Conservation (phyloP, 306 rosid genomes). For the Abrus precatorius region DNA sequence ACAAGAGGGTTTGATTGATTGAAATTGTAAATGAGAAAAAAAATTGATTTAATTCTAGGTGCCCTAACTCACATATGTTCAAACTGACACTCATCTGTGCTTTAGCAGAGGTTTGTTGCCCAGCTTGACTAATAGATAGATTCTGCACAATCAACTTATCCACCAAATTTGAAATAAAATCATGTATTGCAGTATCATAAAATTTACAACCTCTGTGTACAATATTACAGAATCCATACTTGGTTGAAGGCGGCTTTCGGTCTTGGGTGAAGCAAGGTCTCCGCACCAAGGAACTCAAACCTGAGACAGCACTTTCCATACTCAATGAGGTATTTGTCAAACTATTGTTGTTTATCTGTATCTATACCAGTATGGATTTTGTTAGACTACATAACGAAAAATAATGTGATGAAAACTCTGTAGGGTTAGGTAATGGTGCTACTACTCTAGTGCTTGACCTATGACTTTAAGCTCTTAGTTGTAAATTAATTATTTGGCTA, state of each 20-base stretch:
- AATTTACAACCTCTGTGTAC: slow-evolving; percentile 24
- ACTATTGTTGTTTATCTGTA: slow-evolving; percentile 13
- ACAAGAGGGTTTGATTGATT: slow-evolving; percentile 13
- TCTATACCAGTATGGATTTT: slow-evolving; percentile 20
- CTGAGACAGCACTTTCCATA: slow-evolving; percentile 80
- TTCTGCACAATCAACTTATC: slow-evolving; percentile 14
- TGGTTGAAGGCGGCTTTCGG: slow-evolving; percentile 91
- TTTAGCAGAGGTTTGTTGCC: slow-evolving; percentile 31
- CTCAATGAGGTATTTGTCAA: slow-evolving; percentile 77
- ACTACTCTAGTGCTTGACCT: slow-evolving; percentile 8
- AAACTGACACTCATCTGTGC: slow-evolving; percentile 12
- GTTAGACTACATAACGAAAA: slow-evolving; percentile 39
- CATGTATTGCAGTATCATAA: slow-evolving; percentile 18
- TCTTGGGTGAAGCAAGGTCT: slow-evolving; percentile 88
- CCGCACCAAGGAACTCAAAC: slow-evolving; percentile 89
- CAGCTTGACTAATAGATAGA: slow-evolving; percentile 31
- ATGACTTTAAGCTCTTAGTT: slow-evolving; percentile 1
- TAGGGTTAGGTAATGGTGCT: slow-evolving; percentile 1
- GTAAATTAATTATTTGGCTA: neutral
- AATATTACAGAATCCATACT: slow-evolving; percentile 77
- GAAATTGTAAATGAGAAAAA: slow-evolving; percentile 28
- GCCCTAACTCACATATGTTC: slow-evolving; percentile 18
- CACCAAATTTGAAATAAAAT: slow-evolving; percentile 36
- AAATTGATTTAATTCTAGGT: slow-evolving; percentile 29
- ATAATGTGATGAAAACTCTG: slow-evolving; percentile 26